These are phyloP conservation scores for Magnusiomyces suaveolens DNA, from an alignment of 1,139 yeast species.

Conservation along the genomic window DNA sequence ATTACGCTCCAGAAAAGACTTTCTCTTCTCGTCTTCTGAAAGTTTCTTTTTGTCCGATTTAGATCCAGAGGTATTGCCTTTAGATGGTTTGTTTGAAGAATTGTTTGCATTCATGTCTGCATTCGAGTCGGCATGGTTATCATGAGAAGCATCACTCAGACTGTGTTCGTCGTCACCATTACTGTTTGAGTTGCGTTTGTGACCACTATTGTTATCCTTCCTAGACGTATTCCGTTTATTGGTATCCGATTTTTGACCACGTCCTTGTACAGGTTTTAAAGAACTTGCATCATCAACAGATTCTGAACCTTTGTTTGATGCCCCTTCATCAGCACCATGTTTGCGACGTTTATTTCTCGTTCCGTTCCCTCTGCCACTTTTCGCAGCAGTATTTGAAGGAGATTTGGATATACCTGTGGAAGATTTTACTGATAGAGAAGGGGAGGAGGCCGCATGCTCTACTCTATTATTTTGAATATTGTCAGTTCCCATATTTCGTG, in stretches of 20 bases:
- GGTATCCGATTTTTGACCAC: not conserved
- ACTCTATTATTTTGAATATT: no score
- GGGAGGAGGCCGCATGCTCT: no score
- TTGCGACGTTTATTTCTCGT: not conserved
- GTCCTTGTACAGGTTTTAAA: no score
- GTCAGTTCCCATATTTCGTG: not conserved
- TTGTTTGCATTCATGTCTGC: not conserved
- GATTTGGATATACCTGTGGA: no score
- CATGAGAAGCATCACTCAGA: not conserved
- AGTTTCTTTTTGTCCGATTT: conserved; percentile 23
- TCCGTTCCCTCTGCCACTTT: not conserved
- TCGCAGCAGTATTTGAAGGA: not conserved
- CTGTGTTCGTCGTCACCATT: not conserved
- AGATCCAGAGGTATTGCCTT: conserved; percentile 2
- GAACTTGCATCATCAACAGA: no score
- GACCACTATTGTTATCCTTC: no score
- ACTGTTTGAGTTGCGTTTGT: no score
- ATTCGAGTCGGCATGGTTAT: no score
- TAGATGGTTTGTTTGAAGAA: not conserved
- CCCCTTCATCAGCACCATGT: not conserved
- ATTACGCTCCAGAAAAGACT: conserved; percentile 78
- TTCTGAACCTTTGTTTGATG: no score
- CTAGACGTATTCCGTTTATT: no score
- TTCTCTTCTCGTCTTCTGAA: conserved; percentile 62
- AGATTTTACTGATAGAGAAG: no score